phyloP scores from a whole-genome alignment of 345 rosid species.

The Aurinia saxatilis region DNA sequence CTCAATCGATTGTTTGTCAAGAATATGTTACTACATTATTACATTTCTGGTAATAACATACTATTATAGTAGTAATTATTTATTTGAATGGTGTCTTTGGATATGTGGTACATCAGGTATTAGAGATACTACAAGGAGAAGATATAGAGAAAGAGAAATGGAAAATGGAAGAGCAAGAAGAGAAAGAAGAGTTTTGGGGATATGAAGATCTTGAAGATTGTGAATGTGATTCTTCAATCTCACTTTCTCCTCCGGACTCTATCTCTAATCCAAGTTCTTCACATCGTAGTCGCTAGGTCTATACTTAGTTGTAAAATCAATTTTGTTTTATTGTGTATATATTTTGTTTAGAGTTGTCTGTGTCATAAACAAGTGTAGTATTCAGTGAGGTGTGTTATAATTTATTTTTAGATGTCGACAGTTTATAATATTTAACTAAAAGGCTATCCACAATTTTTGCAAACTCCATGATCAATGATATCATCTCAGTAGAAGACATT shows the following conservation, averaged over 20 bases:
- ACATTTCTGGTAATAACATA: no score
- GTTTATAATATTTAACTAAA: slow-evolving; percentile 6
- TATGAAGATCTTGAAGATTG: slow-evolving; percentile 78
- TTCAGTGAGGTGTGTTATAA: slow-evolving; percentile 19
- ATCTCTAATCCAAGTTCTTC: slow-evolving; percentile 46
- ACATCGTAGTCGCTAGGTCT: slow-evolving; percentile 21
- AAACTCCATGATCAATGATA: slow-evolving; percentile 3
- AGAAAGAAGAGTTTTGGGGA: slow-evolving; percentile 75
- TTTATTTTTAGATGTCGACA: slow-evolving; percentile 21
- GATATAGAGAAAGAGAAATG: slow-evolving; percentile 61
- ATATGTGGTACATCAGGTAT: slow-evolving; percentile 34
- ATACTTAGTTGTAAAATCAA: slow-evolving; percentile 16
- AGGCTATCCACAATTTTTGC: slow-evolving; percentile 2
- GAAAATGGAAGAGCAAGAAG: slow-evolving; percentile 78
- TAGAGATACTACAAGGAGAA: slow-evolving; percentile 57
- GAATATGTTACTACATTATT: background rate
- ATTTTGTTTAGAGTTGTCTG: slow-evolving; percentile 24
- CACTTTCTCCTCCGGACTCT: slow-evolving; percentile 57
- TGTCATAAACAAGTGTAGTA: slow-evolving; percentile 13
- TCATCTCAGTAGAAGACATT: slow-evolving; percentile 6
- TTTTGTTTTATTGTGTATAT: slow-evolving; percentile 27
- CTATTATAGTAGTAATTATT: no score
- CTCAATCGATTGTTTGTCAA: background rate
- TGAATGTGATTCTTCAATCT: slow-evolving; percentile 48
- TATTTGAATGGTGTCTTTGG: background rate